A percentile compares a stretch with the other conserved stretches of the same genome.
These are phyloP conservation scores for Puccinia horiana DNA, from an alignment of 1,284 basidiomycete species.

Conservation along the genomic window DNA sequence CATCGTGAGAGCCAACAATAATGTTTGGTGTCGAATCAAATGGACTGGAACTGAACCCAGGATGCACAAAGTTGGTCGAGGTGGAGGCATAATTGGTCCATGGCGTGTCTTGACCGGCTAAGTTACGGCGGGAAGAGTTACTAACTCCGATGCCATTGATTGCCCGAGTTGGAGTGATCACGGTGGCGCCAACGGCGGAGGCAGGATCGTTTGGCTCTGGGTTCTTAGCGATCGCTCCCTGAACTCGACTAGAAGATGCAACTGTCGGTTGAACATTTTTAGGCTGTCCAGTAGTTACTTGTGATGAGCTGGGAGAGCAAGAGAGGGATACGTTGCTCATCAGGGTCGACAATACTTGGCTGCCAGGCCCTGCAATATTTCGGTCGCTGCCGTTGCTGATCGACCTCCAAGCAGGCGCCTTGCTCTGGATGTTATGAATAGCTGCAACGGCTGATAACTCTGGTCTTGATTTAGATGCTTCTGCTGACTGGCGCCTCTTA, in stretches of 20 bases:
- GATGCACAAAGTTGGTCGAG: constrained; percentile 7
- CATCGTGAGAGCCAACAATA: background rate
- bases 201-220: constrained; percentile 46
- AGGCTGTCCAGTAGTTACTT: background rate
- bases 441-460: background rate
- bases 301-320: background rate
- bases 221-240: background rate
- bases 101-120: constrained; percentile 53
- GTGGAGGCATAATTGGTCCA: constrained; percentile 61
- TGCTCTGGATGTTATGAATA: background rate
- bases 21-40: background rate
- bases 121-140: constrained; percentile 43
- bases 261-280: background rate
- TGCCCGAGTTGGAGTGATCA: constrained; percentile 53
- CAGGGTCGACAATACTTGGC: background rate
- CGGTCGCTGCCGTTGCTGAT: constrained; percentile 4
- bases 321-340: constrained; percentile 7
- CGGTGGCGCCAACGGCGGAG: constrained; percentile 51
- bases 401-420: constrained; percentile 36
- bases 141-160: constrained; percentile 51
- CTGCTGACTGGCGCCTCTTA: constrained; percentile 29
- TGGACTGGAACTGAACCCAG: background rate
- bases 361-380: background rate
- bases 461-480: constrained; percentile 24
- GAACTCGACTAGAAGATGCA: background rate